A percentile compares a stretch with the other conserved stretches of the same genome.
Conservation (phyloP, 345 rosid species). For the Schrenkiella parvula region DNA sequence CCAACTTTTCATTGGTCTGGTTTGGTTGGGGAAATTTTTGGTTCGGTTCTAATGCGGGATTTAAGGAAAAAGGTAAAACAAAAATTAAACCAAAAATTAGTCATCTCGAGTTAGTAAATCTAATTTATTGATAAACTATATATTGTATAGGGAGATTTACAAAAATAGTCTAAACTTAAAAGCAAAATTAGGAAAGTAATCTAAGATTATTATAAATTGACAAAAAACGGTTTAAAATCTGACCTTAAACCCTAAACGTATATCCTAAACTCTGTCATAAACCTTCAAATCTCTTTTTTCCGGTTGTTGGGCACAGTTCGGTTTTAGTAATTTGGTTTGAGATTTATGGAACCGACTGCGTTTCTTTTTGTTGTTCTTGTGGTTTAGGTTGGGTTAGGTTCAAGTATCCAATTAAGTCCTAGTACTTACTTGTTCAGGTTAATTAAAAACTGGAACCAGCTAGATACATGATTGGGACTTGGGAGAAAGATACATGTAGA, state of each 20-base stretch:
- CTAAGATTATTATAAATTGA: background rate
- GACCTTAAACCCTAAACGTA: too few relatives aligned
- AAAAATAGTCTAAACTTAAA: too few relatives aligned
- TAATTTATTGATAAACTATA: too few relatives aligned
- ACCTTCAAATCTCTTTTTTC: background rate
- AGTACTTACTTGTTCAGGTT: background rate
- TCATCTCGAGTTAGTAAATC: background rate
- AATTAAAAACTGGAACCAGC: background rate
- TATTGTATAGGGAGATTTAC: too few relatives aligned
- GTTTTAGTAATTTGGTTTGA: background rate
- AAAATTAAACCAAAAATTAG: background rate
- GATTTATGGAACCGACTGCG: background rate
- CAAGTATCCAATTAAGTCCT: background rate
- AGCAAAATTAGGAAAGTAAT: background rate
- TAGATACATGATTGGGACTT: background rate
- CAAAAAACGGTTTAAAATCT: background rate
- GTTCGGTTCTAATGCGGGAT: background rate
- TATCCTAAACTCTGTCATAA: background rate
- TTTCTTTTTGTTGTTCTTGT: background rate
- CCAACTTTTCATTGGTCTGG: background rate
- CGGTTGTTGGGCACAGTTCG: background rate
- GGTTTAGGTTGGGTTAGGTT: constrained; percentile 3
- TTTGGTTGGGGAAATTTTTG: background rate
- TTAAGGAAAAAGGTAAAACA: background rate
- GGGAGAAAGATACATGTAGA: too few relatives aligned